Percentiles rank a stretch among this genome's conserved stretches.
phyloP scores from a whole-genome alignment of 495 filamentous ascomycete species.

The Penicillium cinerascens region DNA sequence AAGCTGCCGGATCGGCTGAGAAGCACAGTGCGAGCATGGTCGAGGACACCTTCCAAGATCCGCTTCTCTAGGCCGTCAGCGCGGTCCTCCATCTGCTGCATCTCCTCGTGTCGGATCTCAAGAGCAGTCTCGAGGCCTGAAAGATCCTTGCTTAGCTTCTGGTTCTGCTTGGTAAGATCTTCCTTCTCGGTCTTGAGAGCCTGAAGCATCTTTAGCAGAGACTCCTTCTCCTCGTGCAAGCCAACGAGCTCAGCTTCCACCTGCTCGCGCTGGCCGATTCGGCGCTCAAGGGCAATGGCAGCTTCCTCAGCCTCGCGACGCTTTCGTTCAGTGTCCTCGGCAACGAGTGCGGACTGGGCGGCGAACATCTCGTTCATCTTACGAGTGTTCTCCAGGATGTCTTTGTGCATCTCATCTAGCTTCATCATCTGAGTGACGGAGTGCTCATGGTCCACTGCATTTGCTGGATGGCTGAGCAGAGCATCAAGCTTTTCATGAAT shows the following conservation, averaged over 20 bases:
- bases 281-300: conserved; percentile 73
- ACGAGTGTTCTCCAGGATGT: conserved; percentile 80
- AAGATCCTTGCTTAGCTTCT: conserved; percentile 74
- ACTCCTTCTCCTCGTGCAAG: conserved; percentile 63
- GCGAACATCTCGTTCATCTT: conserved; percentile 84
- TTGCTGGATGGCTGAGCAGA: conserved; percentile 27
- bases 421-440: conserved; percentile 63
- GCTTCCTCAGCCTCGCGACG: conserved; percentile 80
- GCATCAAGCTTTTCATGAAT: conserved; percentile 68
- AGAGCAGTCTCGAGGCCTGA: conserved; percentile 86
- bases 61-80: conserved; percentile 85
- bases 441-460: conserved; percentile 35
- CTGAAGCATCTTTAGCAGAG: conserved; percentile 54
- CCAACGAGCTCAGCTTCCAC: conserved; percentile 67
- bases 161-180: conserved; percentile 66
- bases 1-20: conserved; percentile 52
- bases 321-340: conserved; percentile 73
- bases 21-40: conserved; percentile 84
- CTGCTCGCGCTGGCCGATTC: conserved; percentile 71
- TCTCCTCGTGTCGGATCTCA: conserved; percentile 82
- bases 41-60: conserved; percentile 90
- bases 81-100: conserved; percentile 80
- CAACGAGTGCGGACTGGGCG: conserved; percentile 71
- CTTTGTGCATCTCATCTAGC: conserved; percentile 83
- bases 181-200: conserved; percentile 67